Evolutionary conservation across 108 stramenopile genomes (phyloP), one percentile per base, ranked within the genome.

Genomic region (Nitzschia palea): DNA sequence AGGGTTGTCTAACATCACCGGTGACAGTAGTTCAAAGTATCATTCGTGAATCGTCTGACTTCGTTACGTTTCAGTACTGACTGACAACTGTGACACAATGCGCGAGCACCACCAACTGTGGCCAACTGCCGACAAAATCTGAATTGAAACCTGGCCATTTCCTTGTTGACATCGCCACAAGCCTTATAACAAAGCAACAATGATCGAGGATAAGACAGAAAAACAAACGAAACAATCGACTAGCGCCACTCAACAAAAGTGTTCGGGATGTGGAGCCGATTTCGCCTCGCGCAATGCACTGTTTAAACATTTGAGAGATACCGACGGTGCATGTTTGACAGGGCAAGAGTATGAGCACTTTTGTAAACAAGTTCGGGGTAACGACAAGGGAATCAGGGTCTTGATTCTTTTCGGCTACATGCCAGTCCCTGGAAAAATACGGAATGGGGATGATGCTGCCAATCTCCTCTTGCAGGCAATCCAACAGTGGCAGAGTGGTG

Each of bases 341-440:
- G 59, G 76, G 5, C 74, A 85, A 10, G 87, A 88, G 0, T 84
- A 80, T 53, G 18, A 44, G 18, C 37, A 83, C 9, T 90, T 81
- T 65, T 25, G 73, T 31, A 57, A 55, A 6, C 71, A 81, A 35
- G 80, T 84, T 6, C 44, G 76, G 18, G 47, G 60, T 50, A 52
- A 77, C n/a, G 36, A 55, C 28, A 57, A 84, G 47, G 67, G 65
- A 29, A 74, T 85, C 36, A 93, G 90, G 64, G 79, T 86, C 9
- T 51, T 78, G 26, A 52, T 93, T 20, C 50, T 93, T 29, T 90
- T 81, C 62, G 92, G 92, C 1, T 93, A 93, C 65, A 35, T 87
- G 18, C 77, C 86, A 14, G 61, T 70, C 14, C 10, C 52, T 9
- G 28, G 30, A 2, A 23, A 20, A 18, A 58, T 80, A 25, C 43